Base-by-base conservation (phyloP, 345 rosid species). In the Pugionium dolabratum region DNA sequence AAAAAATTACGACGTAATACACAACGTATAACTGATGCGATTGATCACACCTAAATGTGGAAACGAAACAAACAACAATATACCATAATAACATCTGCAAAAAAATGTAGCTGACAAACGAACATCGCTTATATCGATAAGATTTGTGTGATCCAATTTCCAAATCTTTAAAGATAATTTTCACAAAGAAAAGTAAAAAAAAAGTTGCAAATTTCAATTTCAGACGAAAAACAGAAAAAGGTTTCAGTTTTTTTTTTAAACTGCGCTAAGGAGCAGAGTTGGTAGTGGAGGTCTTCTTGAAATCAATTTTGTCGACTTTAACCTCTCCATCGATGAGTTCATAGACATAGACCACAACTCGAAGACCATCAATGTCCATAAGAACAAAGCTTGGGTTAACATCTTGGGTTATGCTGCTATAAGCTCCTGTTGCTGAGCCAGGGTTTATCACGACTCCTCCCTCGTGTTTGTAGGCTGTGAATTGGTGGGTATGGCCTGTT, bases 381-480 rank as follows among this genome's bases (percentile, higher is more conserved):
- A 93, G 92, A 52, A 93, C 95, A 67, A 90, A 93, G 84, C 95
- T 90, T 1, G 96, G 98, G 67, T 88, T 93, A 10, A 84, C 97
- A 31, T 90, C 96, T 29, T 85, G 85, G 67, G 85, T 93, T 74
- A 93, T 78, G 82, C 89, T 86, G 77, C 98, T 90, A 63, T 79
- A 81, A 47, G 96, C 96, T 59, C 98, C 97, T 0, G 97, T 93
- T 2, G 98, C 97, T n/a, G 97, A 93, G 4, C 98, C 98, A 0
- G 98, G 97, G 59, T 93, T 93, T 64, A 93, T 86, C 40, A 90
- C 92, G 1, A 93, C 98, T 2, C 98, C 98, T 48, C 95, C 96
- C 72, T 93, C 97, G 1, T 93, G 98, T 61, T 93, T 93, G 83
- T 93, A 90, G 33, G 96, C 98, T 30, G 86, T 93, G 77, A 93